Percentiles rank a stretch among this genome's conserved stretches.
phyloP scores from a whole-genome alignment of 2,329 filamentous ascomycete genomes.

The Fusarium temperatum region DNA sequence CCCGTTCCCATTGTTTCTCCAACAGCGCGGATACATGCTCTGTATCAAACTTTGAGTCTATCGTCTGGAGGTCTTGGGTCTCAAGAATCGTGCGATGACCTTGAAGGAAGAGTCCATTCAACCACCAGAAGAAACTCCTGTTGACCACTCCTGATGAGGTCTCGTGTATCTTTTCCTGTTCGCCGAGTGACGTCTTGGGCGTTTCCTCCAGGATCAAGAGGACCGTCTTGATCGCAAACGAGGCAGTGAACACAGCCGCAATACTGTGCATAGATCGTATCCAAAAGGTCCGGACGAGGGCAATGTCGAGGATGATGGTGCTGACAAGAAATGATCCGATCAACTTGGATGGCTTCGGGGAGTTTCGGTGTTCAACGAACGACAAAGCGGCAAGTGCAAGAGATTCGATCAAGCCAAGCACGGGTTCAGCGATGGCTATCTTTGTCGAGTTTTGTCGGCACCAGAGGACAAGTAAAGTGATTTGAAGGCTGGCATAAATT shows the following conservation, averaged over 20 bases:
- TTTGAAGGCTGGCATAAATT: slow-evolving; percentile 33
- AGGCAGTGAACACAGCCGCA: slow-evolving; percentile 41
- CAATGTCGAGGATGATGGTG: slow-evolving; percentile 47
- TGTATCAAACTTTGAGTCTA: slow-evolving; percentile 45
- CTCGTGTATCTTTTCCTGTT: slow-evolving; percentile 43
- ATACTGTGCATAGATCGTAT: slow-evolving; percentile 42
- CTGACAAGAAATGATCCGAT: slow-evolving; percentile 46
- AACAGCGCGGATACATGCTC: slow-evolving; percentile 26
- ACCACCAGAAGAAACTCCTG: slow-evolving; percentile 50
- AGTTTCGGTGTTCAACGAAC: slow-evolving; percentile 47
- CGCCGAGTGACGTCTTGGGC: slow-evolving; percentile 38
- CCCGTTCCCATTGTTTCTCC: slow-evolving; percentile 35
- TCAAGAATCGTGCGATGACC: slow-evolving; percentile 40
- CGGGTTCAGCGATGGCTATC: slow-evolving; percentile 43
- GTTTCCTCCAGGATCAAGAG: slow-evolving; percentile 47
- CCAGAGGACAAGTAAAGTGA: slow-evolving; percentile 43
- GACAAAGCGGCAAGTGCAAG: slow-evolving; percentile 42
- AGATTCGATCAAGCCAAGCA: slow-evolving; percentile 41
- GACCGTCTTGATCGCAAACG: slow-evolving; percentile 40
- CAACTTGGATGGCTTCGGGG: slow-evolving; percentile 46
- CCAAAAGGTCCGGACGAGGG: slow-evolving; percentile 47
- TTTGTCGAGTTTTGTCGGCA: slow-evolving; percentile 33
- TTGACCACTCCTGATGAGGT: slow-evolving; percentile 47
- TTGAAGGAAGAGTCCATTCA: slow-evolving; percentile 44
- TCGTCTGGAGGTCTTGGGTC: slow-evolving; percentile 37